Evolutionary conservation across 306 rosid species (phyloP).

Genomic region (Vicia sativa): DNA sequence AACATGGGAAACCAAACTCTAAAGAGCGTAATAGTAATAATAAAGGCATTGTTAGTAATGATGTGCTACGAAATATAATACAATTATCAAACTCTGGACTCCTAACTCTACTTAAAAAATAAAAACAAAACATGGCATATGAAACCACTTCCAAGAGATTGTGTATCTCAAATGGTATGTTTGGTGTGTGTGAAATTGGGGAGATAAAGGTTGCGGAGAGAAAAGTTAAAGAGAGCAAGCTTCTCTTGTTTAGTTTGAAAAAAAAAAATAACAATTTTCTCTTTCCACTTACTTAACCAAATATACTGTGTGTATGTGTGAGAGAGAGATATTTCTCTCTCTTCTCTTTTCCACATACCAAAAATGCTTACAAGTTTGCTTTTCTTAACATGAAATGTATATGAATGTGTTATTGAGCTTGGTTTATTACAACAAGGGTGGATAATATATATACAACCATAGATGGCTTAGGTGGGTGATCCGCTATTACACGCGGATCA

Average conservation of each 20-base stretch:
- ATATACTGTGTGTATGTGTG: too few relatives aligned
- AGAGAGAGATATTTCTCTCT: too few relatives aligned
- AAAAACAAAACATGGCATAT: slow-evolving; percentile 12
- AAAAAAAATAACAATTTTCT: background rate
- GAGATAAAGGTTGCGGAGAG: background rate
- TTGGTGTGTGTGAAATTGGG: background rate
- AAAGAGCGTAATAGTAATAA: background rate
- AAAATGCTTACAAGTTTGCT: too few relatives aligned
- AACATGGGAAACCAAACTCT: slow-evolving; percentile 12
- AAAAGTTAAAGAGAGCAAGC: background rate
- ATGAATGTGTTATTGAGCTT: too few relatives aligned
- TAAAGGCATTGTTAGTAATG: background rate
- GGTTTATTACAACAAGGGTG: too few relatives aligned
- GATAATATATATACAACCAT: too few relatives aligned
- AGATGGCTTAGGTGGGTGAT: too few relatives aligned
- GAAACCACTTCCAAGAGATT: slow-evolving; percentile 14
- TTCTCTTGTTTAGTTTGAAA: background rate
- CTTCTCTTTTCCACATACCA: too few relatives aligned
- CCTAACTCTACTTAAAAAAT: slow-evolving; percentile 3
- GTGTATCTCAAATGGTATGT: background rate
- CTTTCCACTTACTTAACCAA: too few relatives aligned
- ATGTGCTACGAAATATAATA: background rate
- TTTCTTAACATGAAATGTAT: too few relatives aligned
- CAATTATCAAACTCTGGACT: background rate
- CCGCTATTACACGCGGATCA: too few relatives aligned